These are phyloP conservation scores for Backusella westeae DNA, from an alignment of 192 early-diverging fungal species.

Conservation along the genomic window DNA sequence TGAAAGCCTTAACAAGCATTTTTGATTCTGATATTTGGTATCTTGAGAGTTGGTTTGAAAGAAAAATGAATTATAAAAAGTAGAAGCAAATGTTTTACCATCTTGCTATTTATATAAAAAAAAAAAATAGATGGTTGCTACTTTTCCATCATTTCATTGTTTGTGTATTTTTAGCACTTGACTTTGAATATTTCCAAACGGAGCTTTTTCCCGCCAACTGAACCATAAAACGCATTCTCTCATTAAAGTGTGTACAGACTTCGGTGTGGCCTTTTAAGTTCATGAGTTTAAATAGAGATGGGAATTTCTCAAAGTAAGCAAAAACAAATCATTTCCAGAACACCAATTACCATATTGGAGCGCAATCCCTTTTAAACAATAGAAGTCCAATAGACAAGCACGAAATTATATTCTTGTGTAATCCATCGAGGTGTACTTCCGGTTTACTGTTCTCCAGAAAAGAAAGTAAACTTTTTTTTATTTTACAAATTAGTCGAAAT, in stretches of 20 bases:
- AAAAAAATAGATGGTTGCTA: not conserved
- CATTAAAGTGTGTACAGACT: not conserved
- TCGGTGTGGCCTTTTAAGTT: conserved; percentile 8
- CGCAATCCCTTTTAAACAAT: not conserved
- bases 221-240: not conserved
- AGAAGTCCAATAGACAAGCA: not conserved
- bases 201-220: conserved; percentile 1
- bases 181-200: conserved; percentile 10
- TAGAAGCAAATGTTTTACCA: not conserved
- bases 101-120: not conserved
- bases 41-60: not conserved
- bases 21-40: conserved; percentile 3
- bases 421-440: not conserved
- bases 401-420: not conserved
- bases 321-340: not conserved
- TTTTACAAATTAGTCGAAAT: not conserved
- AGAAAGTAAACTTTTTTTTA: not conserved
- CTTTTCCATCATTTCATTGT: not conserved
- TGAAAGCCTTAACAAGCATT: conserved; percentile 22
- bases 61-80: not conserved
- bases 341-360: not conserved
- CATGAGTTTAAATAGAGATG: not conserved
- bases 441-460: not conserved
- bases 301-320: not conserved
- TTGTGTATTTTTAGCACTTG: conserved; percentile 5